These are phyloP conservation scores for Knufia fluminis DNA, from an alignment of 2,329 filamentous ascomycete genomes.

Conservation along the genomic window DNA sequence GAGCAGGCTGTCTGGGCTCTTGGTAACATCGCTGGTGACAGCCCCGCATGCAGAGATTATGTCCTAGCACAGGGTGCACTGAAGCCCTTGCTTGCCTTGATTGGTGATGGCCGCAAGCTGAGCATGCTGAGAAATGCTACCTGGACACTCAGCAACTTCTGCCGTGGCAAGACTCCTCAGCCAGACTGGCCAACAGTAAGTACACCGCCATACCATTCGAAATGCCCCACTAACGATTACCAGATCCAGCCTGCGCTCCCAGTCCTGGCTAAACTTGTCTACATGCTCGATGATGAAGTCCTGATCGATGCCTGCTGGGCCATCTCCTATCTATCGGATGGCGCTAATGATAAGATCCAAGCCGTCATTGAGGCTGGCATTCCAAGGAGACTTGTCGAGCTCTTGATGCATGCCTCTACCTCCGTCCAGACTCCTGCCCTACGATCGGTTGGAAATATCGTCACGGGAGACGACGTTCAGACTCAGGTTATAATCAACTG, in stretches of 20 bases:
- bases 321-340: constrained; percentile 96
- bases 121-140: constrained; percentile 99
- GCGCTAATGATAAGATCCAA: constrained; percentile 98
- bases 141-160: constrained; percentile 99
- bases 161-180: constrained; percentile 97
- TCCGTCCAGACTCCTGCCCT: constrained; percentile 97
- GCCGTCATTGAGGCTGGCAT: constrained; percentile 98
- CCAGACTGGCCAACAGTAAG: constrained; percentile 93
- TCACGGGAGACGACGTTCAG: constrained; percentile 96
- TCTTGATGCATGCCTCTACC: constrained; percentile 95
- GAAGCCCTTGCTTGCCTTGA: constrained; percentile 75
- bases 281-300: constrained; percentile 96
- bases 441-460: constrained; percentile 95
- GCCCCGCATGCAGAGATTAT: constrained; percentile 93
- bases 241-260: constrained; percentile 92
- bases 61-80: constrained; percentile 86
- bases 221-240: constrained; percentile 22
- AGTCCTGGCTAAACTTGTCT: constrained; percentile 92
- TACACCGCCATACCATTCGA: constrained; percentile 21
- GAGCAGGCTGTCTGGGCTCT: constrained; percentile 98
- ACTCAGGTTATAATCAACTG: constrained; percentile 99
- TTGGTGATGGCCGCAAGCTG: constrained; percentile 95
- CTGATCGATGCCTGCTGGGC: constrained; percentile 99
- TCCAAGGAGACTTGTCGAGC: constrained; percentile 87
- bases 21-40: constrained; percentile 97